A percentile compares a stretch with the other conserved stretches of the same genome.
phyloP scores from a whole-genome alignment of 2,329 filamentous ascomycete genomes.

The Alternaria metachromatica region DNA sequence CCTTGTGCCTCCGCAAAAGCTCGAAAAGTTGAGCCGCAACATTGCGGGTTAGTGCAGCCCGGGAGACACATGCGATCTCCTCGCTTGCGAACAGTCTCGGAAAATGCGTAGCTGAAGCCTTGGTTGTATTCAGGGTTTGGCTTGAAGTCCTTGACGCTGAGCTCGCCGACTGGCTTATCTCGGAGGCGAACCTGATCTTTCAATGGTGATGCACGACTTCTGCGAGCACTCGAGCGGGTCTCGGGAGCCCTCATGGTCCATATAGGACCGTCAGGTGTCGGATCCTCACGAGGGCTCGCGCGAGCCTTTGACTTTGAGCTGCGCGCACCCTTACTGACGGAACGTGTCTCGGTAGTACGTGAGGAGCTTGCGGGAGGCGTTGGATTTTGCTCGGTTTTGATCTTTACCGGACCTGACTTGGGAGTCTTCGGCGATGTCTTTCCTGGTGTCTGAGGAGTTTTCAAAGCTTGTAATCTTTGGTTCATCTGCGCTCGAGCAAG shows the following conservation, averaged over 20 bases:
- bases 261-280: conserved; percentile 26
- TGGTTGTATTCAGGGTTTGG: conserved; percentile 77
- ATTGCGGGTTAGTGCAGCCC: conserved; percentile 76
- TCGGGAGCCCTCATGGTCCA: conserved; percentile 30
- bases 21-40: conserved; percentile 76
- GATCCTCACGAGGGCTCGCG: conserved; percentile 8
- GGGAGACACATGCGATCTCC: conserved; percentile 72
- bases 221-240: conserved; percentile 17
- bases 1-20: conserved; percentile 61
- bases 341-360: conserved; percentile 11
- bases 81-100: conserved; percentile 74
- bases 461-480: conserved; percentile 22
- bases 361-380: conserved; percentile 16
- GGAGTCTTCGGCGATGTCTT: conserved; percentile 12
- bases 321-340: neutral
- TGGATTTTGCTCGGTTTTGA: conserved; percentile 22
- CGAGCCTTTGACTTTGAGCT: conserved; percentile 4
- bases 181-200: conserved; percentile 50
- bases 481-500: conserved; percentile 37
- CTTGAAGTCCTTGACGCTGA: conserved; percentile 78
- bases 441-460: conserved; percentile 18
- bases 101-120: conserved; percentile 74
- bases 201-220: neutral
- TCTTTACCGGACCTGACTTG: conserved; percentile 16
- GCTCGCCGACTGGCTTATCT: conserved; percentile 60